Conservation (phyloP, 352 stramenopile species). For the Peronospora farinosa region DNA sequence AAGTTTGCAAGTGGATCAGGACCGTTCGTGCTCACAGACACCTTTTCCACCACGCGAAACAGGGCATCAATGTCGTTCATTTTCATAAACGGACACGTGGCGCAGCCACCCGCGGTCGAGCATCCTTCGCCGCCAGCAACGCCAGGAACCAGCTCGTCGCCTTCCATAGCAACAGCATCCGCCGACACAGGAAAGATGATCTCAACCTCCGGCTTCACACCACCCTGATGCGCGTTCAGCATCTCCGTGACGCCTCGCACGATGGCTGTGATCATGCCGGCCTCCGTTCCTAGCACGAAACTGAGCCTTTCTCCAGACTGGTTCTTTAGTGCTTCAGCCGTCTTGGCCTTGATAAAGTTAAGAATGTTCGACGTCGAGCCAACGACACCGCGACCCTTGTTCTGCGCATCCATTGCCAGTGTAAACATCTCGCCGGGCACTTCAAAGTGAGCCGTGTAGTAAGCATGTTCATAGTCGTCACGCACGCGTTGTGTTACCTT, state of each 20-base stretch:
- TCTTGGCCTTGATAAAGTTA: constrained; percentile 96
- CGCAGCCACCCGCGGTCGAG: constrained; percentile 93
- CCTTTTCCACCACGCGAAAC: constrained; percentile 83
- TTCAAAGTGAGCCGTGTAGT: constrained; percentile 95
- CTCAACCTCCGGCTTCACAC: constrained; percentile 83
- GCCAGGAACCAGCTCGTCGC: constrained; percentile 81
- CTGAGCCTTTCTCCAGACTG: constrained; percentile 70
- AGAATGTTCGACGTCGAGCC: constrained; percentile 96
- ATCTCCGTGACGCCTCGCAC: constrained; percentile 89
- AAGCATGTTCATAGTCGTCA: constrained; percentile 89
- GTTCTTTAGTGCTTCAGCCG: constrained; percentile 69
- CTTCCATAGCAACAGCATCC: constrained; percentile 85
- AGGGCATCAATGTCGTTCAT: constrained; percentile 98
- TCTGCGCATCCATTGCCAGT: constrained; percentile 92
- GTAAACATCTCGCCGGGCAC: constrained; percentile 98
- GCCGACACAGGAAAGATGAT: constrained; percentile 96
- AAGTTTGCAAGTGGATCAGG: constrained; percentile 80
- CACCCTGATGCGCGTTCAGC: constrained; percentile 35
- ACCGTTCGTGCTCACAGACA: constrained; percentile 27
- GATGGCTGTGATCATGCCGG: constrained; percentile 97
- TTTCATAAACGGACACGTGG: constrained; percentile 98
- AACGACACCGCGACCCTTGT: constrained; percentile 87
- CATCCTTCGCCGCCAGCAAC: constrained; percentile 92
- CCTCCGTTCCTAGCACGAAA: constrained; percentile 95
- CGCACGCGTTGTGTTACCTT: constrained; percentile 90